Evolutionary conservation across 805 yeast genomes (phyloP).

Genomic region (Brettanomyces custersianus): DNA sequence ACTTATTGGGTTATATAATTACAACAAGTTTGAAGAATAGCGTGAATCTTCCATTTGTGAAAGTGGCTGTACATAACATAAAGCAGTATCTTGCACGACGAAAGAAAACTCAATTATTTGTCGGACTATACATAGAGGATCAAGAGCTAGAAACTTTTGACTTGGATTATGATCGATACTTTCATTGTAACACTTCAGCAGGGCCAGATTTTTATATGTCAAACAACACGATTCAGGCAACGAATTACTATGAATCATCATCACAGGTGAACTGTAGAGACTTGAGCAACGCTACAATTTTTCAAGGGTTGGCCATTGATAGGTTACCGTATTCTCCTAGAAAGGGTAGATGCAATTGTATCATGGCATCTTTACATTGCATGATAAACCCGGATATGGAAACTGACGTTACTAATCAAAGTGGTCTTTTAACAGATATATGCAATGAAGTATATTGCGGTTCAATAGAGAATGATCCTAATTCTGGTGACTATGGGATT

Average conservation of each 20-base stretch:
- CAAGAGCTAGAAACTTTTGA: constrained; percentile 1
- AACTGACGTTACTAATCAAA: constrained; percentile 7
- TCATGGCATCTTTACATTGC: constrained; percentile 32
- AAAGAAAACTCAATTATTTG: constrained; percentile 27
- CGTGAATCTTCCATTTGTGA: constrained; percentile 61
- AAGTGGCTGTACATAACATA: constrained; percentile 83
- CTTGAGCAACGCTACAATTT: not conserved
- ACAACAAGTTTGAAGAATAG: constrained; percentile 82
- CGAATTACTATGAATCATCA: not conserved
- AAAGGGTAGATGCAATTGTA: constrained; percentile 34
- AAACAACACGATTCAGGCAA: constrained; percentile 2
- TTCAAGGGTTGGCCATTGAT: constrained; percentile 9
- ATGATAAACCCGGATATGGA: constrained; percentile 19
- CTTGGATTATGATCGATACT: constrained; percentile 5
- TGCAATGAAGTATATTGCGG: constrained; percentile 32
- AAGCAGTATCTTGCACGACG: constrained; percentile 51
- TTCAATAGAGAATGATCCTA: constrained; percentile 28
- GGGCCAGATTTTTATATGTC: constrained; percentile 11
- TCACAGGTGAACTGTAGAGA: constrained; percentile 8
- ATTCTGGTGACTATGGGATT: constrained; percentile 31
- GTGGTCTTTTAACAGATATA: constrained; percentile 15
- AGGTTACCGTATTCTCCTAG: constrained; percentile 34
- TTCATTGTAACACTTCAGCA: constrained; percentile 9
- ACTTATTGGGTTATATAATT: constrained; percentile 85
- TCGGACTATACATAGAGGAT: constrained; percentile 22